A percentile compares a stretch with the other conserved stretches of the same genome.
Evolutionary conservation across 768 basidiomycete species (phyloP).

Genomic region (Polyporus arcularius): DNA sequence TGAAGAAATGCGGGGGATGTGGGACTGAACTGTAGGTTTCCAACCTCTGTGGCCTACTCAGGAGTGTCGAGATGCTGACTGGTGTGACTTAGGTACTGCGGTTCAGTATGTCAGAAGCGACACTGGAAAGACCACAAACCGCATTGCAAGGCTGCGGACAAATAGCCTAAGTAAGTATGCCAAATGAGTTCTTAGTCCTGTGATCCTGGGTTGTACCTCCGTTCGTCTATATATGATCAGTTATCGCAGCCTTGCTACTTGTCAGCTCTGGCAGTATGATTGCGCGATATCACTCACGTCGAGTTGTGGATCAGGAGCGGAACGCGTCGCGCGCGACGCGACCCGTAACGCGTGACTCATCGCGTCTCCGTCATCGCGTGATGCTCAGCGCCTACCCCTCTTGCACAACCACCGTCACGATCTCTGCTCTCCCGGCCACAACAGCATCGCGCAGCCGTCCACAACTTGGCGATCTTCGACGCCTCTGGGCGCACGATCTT

Average conservation of each 20-base stretch:
- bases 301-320: background rate
- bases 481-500: too few relatives aligned
- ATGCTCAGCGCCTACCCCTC: background rate
- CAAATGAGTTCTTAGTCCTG: background rate
- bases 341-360: conserved; percentile 2
- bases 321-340: background rate
- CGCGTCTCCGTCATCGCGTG: background rate
- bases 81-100: conserved; percentile 42
- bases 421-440: too few relatives aligned
- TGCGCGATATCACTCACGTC: too few relatives aligned
- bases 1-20: conserved; percentile 49
- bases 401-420: background rate
- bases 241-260: too few relatives aligned
- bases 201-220: too few relatives aligned
- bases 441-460: too few relatives aligned
- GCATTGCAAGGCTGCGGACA: conserved; percentile 24
- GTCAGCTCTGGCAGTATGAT: too few relatives aligned
- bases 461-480: too few relatives aligned
- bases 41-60: background rate
- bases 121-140: conserved; percentile 39
- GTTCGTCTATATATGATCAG: too few relatives aligned
- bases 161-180: background rate
- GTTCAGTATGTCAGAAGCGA: conserved; percentile 39
- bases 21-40: conserved; percentile 39
- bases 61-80: background rate